Percentiles rank a stretch among this genome's conserved stretches.
phyloP scores from a whole-genome alignment of 2,329 filamentous ascomycete genomes.

The Tolypocladium guangdongense region DNA sequence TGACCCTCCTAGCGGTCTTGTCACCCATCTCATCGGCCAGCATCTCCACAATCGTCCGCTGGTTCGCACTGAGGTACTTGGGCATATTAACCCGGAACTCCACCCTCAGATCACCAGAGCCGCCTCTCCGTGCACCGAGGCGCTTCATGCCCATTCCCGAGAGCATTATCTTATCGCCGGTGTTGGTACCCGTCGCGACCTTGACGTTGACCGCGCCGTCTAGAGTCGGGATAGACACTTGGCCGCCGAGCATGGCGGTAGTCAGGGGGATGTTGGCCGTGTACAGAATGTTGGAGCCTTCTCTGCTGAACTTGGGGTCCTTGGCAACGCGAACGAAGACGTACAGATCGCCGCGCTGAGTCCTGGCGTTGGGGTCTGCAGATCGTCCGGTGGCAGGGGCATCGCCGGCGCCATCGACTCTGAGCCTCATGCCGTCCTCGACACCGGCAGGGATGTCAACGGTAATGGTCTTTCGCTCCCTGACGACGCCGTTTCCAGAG shows the following conservation, averaged over 20 bases:
- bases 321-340: conserved; percentile 83
- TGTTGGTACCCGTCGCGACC: conserved; percentile 81
- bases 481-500: conserved; percentile 69
- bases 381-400: conserved; percentile 66
- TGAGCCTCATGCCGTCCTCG: conserved; percentile 89
- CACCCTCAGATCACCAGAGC: conserved; percentile 74
- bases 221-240: conserved; percentile 80
- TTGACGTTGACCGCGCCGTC: conserved; percentile 86
- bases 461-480: conserved; percentile 72
- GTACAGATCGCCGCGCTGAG: conserved; percentile 78
- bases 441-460: conserved; percentile 93
- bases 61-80: conserved; percentile 83
- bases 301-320: conserved; percentile 80
- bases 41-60: conserved; percentile 89
- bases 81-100: conserved; percentile 95
- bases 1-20: conserved; percentile 80
- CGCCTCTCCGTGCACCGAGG: conserved; percentile 54
- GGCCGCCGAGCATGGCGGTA: conserved; percentile 83
- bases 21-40: conserved; percentile 93
- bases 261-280: conserved; percentile 86
- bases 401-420: conserved; percentile 79
- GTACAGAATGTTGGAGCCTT: conserved; percentile 83
- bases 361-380: conserved; percentile 49
- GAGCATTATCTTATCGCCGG: conserved; percentile 83
- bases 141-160: conserved; percentile 91